phyloP scores from a whole-genome alignment of 2,329 filamentous ascomycete species.

The Ophiocordyceps camponoti-leonardi region DNA sequence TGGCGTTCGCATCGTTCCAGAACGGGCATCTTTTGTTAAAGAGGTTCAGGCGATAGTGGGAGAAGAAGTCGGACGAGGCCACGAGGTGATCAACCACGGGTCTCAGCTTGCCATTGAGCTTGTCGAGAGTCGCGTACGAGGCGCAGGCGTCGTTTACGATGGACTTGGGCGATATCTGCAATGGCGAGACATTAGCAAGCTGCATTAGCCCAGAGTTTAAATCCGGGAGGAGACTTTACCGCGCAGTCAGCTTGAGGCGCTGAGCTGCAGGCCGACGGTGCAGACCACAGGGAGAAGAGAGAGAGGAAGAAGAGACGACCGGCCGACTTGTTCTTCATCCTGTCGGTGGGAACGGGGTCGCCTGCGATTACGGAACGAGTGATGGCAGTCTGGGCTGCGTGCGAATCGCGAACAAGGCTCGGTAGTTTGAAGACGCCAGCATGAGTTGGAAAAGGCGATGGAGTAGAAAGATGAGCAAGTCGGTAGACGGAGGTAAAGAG shows the following conservation, averaged over 20 bases:
- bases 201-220: not conserved
- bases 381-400: not conserved
- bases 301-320: slow-evolving; percentile 37
- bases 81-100: slow-evolving; percentile 69
- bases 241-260: slow-evolving; percentile 29
- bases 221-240: slow-evolving; percentile 23
- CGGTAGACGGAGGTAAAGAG: not conserved
- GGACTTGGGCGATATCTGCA: slow-evolving; percentile 68
- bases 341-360: not conserved
- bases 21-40: slow-evolving; percentile 93
- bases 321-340: slow-evolving; percentile 30
- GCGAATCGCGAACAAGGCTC: not conserved
- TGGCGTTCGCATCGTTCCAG: slow-evolving; percentile 81
- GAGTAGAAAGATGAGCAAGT: no score
- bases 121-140: slow-evolving; percentile 80
- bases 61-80: slow-evolving; percentile 87
- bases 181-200: not conserved
- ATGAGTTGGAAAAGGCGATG: not conserved
- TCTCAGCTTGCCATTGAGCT: slow-evolving; percentile 59
- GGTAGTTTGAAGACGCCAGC: not conserved
- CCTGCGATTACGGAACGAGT: not conserved
- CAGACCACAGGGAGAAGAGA: slow-evolving; percentile 36
- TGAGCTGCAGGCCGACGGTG: slow-evolving; percentile 24
- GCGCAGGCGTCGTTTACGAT: slow-evolving; percentile 91
- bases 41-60: slow-evolving; percentile 87